Conservation (phyloP, 768 basidiomycete genomes). For the Hygrocybe coccinea region DNA sequence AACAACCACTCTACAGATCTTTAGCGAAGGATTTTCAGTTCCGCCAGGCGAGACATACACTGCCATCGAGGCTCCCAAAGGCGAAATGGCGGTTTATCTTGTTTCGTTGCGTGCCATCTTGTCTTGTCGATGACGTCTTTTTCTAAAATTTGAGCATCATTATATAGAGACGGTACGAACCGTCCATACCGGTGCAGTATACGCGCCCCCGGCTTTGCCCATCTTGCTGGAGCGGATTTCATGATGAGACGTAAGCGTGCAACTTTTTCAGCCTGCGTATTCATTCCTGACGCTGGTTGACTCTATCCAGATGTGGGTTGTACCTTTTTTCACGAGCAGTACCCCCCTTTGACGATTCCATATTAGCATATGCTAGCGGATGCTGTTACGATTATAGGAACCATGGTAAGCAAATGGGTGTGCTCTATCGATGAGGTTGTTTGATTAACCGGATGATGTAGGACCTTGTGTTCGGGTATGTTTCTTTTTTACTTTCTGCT, state of each 20-base stretch:
- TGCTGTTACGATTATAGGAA: constrained; percentile 95
- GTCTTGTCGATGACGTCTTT: not conserved
- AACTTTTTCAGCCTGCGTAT: constrained; percentile 6
- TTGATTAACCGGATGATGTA: constrained; percentile 19
- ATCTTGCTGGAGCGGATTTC: constrained; percentile 93
- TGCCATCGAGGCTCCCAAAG: constrained; percentile 98
- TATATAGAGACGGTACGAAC: constrained; percentile 91
- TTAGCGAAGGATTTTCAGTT: constrained; percentile 94
- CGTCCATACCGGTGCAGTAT: constrained; percentile 97
- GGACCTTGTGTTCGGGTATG: constrained; percentile 94
- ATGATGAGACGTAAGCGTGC: constrained; percentile 90
- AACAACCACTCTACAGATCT: constrained; percentile 50
- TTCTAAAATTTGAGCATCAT: not conserved
- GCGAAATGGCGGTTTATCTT: constrained; percentile 98
- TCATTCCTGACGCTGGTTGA: constrained; percentile 4
- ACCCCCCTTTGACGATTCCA: constrained; percentile 12
- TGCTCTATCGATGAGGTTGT: constrained; percentile 8
- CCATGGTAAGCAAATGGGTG: constrained; percentile 62
- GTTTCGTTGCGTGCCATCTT: constrained; percentile 65
- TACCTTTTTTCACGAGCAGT: constrained; percentile 12
- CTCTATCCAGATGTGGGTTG: constrained; percentile 36
- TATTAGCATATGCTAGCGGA: constrained; percentile 84
- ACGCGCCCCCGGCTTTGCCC: constrained; percentile 93
- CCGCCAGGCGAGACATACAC: constrained; percentile 95
- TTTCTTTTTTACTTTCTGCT: constrained; percentile 17